Evolutionary conservation across 345 rosid genomes (phyloP), one percentile per base, ranked within the genome.

Genomic region (Arabidopsis arenosa): DNA sequence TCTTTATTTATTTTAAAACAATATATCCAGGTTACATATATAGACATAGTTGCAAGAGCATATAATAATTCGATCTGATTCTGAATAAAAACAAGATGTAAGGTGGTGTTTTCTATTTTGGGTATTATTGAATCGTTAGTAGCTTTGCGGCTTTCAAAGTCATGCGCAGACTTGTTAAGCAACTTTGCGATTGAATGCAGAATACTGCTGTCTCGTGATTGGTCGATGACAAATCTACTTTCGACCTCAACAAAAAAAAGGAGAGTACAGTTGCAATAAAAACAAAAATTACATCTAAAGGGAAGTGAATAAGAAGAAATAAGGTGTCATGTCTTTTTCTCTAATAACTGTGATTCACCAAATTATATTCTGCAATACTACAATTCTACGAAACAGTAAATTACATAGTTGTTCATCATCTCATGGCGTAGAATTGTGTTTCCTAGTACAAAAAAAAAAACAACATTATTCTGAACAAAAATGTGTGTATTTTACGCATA

Each of bases 161-260:
- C 36, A 53, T 51, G n/a, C 17, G 47, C 26, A 43, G 62, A 60
- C 17, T 32, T 17, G 52, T 41, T 41, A 3, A 53, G 33, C 44
- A 33, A 33, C 32, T 33, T 32, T 47, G 43, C 32, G 28, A 35
- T 28, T 60, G 35, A 17, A 11, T 15, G 7, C 32, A 39, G 17
- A 48, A 49, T 51, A 58, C 7, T 8, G 23, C n/a, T 18, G 45
- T 5, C 17, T 71, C 48, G 58, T 60, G 35, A 48, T 48, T 71
- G 75, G 59, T 60, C 37, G 60, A 10, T 17, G 32, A 40, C 18
- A 73, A 52, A 63, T 63, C 54, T 62, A 73, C 44, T 41, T 15
- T 37, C 5, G 9, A 48, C 47, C 8, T 71, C 2, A 21, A 67
- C n/a, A 32, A 32, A 12, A 43, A 13, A 28, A 28, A 3, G 32